Evolutionary conservation across 176 grass and related monocot genomes (phyloP).

Genomic region (Carex littledalei): DNA sequence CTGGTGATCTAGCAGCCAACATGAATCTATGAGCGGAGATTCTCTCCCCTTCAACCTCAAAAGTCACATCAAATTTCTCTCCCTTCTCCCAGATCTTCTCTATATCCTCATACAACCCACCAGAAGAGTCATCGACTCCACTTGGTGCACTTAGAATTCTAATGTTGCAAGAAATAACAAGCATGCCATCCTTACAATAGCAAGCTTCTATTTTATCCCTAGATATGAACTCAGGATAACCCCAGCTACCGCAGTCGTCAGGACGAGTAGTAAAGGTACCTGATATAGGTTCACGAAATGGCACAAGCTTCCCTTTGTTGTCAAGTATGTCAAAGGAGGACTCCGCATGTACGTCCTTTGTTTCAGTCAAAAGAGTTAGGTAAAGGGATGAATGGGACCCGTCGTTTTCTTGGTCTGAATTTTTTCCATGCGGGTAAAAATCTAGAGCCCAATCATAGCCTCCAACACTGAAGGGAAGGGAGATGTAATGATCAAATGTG

Average conservation of each 20-base stretch:
- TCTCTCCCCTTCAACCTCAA: conserved; percentile 9
- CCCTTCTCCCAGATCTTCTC: neutral
- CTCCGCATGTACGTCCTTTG: neutral
- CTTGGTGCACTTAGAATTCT: neutral
- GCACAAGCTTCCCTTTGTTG: neutral
- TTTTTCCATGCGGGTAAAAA: neutral
- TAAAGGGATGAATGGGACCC: neutral
- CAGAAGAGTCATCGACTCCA: neutral
- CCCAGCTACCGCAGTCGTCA: neutral
- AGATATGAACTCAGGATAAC: neutral
- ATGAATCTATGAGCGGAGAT: neutral
- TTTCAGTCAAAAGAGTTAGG: neutral
- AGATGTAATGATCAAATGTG: neutral
- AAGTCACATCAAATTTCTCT: neutral
- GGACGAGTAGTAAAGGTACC: neutral
- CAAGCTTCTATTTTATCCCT: neutral
- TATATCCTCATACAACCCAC: conserved; percentile 6
- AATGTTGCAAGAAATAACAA: neutral
- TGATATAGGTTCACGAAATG: neutral
- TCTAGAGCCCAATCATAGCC: neutral
- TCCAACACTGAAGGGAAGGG: neutral
- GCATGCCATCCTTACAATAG: neutral
- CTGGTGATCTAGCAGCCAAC: neutral
- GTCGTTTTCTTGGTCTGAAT: neutral
- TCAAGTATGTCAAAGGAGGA: neutral